These are phyloP conservation scores for Taphrina deformans DNA, from an alignment of 1,139 yeast genomes.

Conservation along the genomic window DNA sequence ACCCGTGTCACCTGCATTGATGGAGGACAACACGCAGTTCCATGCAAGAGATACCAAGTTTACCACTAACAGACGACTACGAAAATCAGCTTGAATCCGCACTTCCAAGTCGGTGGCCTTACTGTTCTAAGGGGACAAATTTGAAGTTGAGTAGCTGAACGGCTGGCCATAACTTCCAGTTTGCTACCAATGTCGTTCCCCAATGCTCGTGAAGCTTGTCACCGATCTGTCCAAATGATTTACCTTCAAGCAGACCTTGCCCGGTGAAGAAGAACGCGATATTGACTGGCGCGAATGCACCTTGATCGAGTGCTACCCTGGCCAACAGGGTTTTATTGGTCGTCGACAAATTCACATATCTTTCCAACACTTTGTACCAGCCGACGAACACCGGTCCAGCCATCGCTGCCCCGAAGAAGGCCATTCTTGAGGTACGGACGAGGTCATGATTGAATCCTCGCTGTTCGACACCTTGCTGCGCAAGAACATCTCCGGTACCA, in stretches of 20 bases:
- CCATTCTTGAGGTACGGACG: slow-evolving; percentile 62
- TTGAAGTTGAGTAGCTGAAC: slow-evolving; percentile 74
- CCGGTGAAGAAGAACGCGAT: slow-evolving; percentile 68
- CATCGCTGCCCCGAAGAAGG: slow-evolving; percentile 69
- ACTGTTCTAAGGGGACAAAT: slow-evolving; percentile 29
- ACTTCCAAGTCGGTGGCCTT: no score
- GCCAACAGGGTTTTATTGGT: slow-evolving; percentile 21
- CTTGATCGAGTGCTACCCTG: slow-evolving; percentile 55
- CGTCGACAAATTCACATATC: slow-evolving; percentile 18
- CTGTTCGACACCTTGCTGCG: slow-evolving; percentile 56
- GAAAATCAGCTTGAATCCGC: no score
- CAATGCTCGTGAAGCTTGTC: slow-evolving; percentile 37
- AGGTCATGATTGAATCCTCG: slow-evolving; percentile 38
- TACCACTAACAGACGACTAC: slow-evolving; percentile 65
- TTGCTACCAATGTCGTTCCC: slow-evolving; percentile 43
- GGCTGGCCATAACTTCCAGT: slow-evolving; percentile 87
- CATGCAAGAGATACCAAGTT: slow-evolving; percentile 75
- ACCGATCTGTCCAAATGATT: slow-evolving; percentile 44
- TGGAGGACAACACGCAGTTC: slow-evolving; percentile 74
- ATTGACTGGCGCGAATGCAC: slow-evolving; percentile 69
- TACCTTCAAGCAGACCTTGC: slow-evolving; percentile 67
- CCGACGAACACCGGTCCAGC: slow-evolving; percentile 67
- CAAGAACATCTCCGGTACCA: slow-evolving; percentile 72
- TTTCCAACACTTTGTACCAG: slow-evolving; percentile 35
- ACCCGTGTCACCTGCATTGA: slow-evolving; percentile 45